Base-by-base conservation (phyloP, 2,329 filamentous ascomycete species). In the Taxawa tesnikishii region DNA sequence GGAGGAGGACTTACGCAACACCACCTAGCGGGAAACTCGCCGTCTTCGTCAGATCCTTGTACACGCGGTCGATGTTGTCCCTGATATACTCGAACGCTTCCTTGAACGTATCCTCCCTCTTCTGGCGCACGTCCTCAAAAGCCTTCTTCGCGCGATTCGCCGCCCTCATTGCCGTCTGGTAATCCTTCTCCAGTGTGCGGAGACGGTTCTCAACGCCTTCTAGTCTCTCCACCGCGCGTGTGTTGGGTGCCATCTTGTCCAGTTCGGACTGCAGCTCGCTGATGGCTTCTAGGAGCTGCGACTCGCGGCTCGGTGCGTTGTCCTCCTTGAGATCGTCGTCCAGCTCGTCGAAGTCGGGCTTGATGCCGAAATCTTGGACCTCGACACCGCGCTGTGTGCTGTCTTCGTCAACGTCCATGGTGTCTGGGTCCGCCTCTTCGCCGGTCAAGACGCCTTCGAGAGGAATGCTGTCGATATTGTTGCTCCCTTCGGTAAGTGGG, bases 161-260 rank as follows among this genome's bases (percentile, higher is more conserved):
- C 15, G 74, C 69, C 30, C 70, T 71, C 44, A 85, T 82, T 2
- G 88, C 82, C 41, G 83, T 75, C 43, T 93, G 84, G 50, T 87
- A 96, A 45, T 94, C 87, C 45, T 83, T 76, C 47, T 94, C 87
- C 1, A 83, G 88, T 37, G 78, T 71, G 42, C 83, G 78, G 15
- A 94, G 76, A 38, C 87, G 78, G 31, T 75, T 71, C 54, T 93
- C 82, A 6, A 93, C 87, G 14, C 76, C 79, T 50, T 90, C 83
- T 4, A 98, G 68, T 30, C 88, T 82, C 51, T 96, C 85, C 57
- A 87, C 84, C 6, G 88, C 90, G 46, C 88, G 83, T 75, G 94
- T 92, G 56, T 98, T 96, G 15, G 90, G 90, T 39, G 90, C 87
- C 56, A 96, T 78, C 58, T 94, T 94, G 51, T 94, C 85, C 13